phyloP scores from a whole-genome alignment of 2,329 filamentous ascomycete genomes.

The Truncatella angustata region DNA sequence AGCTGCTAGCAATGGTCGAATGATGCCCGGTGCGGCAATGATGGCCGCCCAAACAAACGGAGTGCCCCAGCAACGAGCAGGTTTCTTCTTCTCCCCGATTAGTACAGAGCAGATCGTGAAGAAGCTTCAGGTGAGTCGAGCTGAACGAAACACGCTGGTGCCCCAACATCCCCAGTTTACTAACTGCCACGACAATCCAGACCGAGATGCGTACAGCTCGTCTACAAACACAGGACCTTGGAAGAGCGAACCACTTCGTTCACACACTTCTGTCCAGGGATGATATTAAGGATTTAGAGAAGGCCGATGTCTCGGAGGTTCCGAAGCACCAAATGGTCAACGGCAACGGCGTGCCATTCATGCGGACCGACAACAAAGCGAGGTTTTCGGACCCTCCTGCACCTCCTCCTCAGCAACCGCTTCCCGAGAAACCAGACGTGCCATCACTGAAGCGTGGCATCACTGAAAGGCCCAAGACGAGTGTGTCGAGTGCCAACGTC shows the following conservation, averaged over 20 bases:
- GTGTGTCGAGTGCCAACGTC: conserved; percentile 38
- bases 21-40: conserved; percentile 51
- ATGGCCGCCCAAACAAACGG: conserved; percentile 51
- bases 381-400: conserved; percentile 92
- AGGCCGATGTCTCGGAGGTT: conserved; percentile 44
- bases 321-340: conserved; percentile 48
- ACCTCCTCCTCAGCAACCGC: conserved; percentile 86
- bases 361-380: conserved; percentile 71
- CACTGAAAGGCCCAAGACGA: conserved; percentile 69
- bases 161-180: too few species aligned
- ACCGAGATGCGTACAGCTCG: conserved; percentile 87
- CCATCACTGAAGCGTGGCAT: conserved; percentile 72
- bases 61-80: conserved; percentile 64
- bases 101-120: conserved; percentile 96
- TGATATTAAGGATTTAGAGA: conserved; percentile 57
- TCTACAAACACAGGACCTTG: conserved; percentile 82
- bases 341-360: conserved; percentile 49
- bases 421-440: conserved; percentile 88
- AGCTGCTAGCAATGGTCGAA: conserved; percentile 59
- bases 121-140: conserved; percentile 68
- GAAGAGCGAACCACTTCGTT: conserved; percentile 79
- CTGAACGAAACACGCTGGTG: too few species aligned
- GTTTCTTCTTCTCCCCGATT: conserved; percentile 84
- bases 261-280: conserved; percentile 74
- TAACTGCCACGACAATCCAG: too few species aligned